Evolutionary conservation across 495 filamentous ascomycete species (phyloP).

Genomic region (Aspergillus sparsus): DNA sequence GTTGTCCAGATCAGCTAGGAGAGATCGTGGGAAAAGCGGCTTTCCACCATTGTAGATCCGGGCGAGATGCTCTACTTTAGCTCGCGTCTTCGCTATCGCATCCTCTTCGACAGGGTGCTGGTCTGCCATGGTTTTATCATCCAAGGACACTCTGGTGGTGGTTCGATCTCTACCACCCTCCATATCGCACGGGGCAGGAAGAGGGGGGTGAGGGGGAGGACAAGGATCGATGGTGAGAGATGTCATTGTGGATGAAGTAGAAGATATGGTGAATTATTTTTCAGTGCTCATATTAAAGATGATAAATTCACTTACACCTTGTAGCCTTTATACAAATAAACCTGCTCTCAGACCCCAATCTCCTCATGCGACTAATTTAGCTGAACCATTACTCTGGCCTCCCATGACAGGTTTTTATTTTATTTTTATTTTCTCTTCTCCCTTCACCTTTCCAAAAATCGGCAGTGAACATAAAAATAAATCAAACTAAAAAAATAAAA

Average conservation of each 20-base stretch:
- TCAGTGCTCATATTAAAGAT: not conserved
- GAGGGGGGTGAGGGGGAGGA: not conserved
- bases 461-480: too few species aligned
- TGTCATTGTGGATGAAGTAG: not conserved
- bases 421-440: not conserved
- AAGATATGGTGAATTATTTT: not conserved
- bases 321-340: not conserved
- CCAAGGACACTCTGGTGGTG: too few species aligned
- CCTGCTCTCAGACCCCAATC: not conserved
- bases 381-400: constrained; percentile 4
- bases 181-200: not conserved
- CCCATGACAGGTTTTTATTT: not conserved
- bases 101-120: constrained; percentile 12
- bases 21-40: constrained; percentile 27
- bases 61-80: constrained; percentile 15
- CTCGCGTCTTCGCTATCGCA: constrained; percentile 10
- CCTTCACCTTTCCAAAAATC: too few species aligned
- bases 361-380: constrained; percentile 2
- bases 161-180: too few species aligned
- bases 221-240: not conserved
- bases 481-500: too few species aligned
- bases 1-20: constrained; percentile 24
- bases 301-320: not conserved
- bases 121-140: too few species aligned
- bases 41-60: constrained; percentile 23